Conservation (phyloP, 768 basidiomycete species). For the Lyophyllum shimeji region DNA sequence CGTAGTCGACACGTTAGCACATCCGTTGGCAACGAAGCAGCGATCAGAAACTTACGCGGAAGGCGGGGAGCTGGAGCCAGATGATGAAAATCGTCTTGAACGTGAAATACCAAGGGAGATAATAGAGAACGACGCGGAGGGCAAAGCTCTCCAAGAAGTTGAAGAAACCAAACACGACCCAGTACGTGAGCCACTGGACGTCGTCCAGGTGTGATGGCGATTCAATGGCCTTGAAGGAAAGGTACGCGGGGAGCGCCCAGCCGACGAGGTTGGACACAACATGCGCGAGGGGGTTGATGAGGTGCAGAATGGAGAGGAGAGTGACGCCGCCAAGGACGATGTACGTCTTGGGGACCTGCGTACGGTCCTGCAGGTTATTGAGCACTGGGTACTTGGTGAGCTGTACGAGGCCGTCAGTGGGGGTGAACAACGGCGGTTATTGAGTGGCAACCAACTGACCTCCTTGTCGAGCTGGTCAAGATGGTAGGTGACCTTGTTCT, state of each 20-base stretch:
- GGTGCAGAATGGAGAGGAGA: constrained; percentile 72
- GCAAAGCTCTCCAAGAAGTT: constrained; percentile 91
- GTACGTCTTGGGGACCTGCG: constrained; percentile 92
- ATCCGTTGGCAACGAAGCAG: constrained; percentile 18
- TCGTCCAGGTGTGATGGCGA: constrained; percentile 80
- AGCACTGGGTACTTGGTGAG: constrained; percentile 86
- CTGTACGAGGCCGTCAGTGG: constrained; percentile 33
- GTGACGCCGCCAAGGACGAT: constrained; percentile 71
- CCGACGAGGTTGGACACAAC: constrained; percentile 95
- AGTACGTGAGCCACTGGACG: constrained; percentile 97
- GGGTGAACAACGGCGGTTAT: background rate
- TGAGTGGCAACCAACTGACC: constrained; percentile 51
- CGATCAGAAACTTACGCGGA: constrained; percentile 61
- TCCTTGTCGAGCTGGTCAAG: constrained; percentile 94
- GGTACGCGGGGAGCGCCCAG: constrained; percentile 91
- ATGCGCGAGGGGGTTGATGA: constrained; percentile 87
- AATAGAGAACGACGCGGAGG: constrained; percentile 83
- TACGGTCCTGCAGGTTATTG: constrained; percentile 82
- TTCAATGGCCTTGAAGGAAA: constrained; percentile 95
- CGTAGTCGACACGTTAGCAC: constrained; percentile 11
- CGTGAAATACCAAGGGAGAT: constrained; percentile 91
- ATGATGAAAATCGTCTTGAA: constrained; percentile 90
- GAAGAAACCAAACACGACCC: constrained; percentile 93
- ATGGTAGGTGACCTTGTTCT: constrained; percentile 81
- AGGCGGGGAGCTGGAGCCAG: constrained; percentile 87